A percentile compares a stretch with the other conserved stretches of the same genome.
These are phyloP conservation scores for Cercospora sojina DNA, from an alignment of 2,329 filamentous ascomycete species.

Conservation along the genomic window DNA sequence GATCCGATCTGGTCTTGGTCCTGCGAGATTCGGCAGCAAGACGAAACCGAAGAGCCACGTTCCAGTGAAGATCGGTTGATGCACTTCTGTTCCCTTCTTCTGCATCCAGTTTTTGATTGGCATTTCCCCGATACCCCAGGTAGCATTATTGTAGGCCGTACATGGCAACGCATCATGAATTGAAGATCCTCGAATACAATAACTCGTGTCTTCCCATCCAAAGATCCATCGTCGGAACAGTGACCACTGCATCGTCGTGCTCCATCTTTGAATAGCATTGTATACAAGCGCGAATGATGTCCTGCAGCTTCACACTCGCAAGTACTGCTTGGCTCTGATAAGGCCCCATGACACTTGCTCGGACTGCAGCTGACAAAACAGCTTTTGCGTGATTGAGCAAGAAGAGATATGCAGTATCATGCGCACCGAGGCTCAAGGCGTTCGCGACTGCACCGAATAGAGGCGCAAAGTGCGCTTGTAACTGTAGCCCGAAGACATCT, in stretches of 20 bases:
- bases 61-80: slow-evolving; percentile 10
- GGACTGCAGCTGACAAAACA: slow-evolving; percentile 71
- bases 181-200: slow-evolving; percentile 82
- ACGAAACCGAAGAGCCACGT: slow-evolving; percentile 11
- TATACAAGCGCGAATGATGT: slow-evolving; percentile 58
- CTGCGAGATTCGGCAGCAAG: slow-evolving; percentile 14
- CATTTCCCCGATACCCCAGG: slow-evolving; percentile 9
- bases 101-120: background rate
- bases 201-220: slow-evolving; percentile 83
- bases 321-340: slow-evolving; percentile 76
- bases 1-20: slow-evolving; percentile 55
- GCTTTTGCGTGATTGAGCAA: slow-evolving; percentile 75
- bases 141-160: background rate
- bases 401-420: slow-evolving; percentile 71
- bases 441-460: slow-evolving; percentile 66
- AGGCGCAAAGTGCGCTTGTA: slow-evolving; percentile 66
- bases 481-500: slow-evolving; percentile 24
- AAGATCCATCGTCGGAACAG: slow-evolving; percentile 73
- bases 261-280: slow-evolving; percentile 55
- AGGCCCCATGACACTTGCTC: slow-evolving; percentile 74
- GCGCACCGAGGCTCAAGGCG: slow-evolving; percentile 59
- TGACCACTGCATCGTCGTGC: slow-evolving; percentile 67
- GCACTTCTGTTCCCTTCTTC: too few species aligned
- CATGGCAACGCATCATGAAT: slow-evolving; percentile 57
- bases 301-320: slow-evolving; percentile 59